These are phyloP conservation scores for Ampelocalamus luodianensis DNA, from an alignment of 176 grass and related monocot species.

Conservation along the genomic window DNA sequence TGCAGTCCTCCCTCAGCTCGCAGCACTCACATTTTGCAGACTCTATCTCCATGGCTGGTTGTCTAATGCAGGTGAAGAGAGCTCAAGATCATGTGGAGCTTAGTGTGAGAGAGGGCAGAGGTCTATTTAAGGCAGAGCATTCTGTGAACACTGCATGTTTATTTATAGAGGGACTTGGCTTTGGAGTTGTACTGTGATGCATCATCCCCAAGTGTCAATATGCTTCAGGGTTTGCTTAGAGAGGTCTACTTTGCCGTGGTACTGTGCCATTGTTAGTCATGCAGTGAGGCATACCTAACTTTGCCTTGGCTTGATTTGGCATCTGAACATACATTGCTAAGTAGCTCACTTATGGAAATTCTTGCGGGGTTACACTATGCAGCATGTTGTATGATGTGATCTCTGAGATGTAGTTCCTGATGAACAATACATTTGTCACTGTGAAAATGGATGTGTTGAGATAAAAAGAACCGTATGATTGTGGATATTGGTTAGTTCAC, in stretches of 20 bases:
- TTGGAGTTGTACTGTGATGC: neutral
- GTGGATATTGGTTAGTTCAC: no score
- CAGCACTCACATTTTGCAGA: constrained; percentile 88
- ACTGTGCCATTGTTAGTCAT: neutral
- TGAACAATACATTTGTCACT: neutral
- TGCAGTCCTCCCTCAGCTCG: constrained; percentile 83
- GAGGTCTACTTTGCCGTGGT: neutral
- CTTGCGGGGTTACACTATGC: neutral
- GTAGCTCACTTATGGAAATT: neutral
- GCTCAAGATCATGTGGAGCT: neutral
- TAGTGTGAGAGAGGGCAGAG: neutral
- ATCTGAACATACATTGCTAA: neutral
- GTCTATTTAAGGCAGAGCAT: constrained; percentile 27
- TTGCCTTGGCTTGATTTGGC: constrained; percentile 1
- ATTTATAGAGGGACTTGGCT: constrained; percentile 1
- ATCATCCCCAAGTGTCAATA: neutral
- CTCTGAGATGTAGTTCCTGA: neutral
- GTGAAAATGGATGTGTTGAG: no score
- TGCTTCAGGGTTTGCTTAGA: neutral
- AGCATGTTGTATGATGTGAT: neutral
- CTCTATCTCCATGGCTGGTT: constrained; percentile 62
- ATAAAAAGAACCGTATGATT: no score
- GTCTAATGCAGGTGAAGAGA: no score
- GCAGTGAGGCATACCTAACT: neutral
- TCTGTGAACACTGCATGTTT: constrained; percentile 23